These are phyloP conservation scores for Fusarium kyushuense DNA, from an alignment of 2,329 filamentous ascomycete species.

Conservation along the genomic window DNA sequence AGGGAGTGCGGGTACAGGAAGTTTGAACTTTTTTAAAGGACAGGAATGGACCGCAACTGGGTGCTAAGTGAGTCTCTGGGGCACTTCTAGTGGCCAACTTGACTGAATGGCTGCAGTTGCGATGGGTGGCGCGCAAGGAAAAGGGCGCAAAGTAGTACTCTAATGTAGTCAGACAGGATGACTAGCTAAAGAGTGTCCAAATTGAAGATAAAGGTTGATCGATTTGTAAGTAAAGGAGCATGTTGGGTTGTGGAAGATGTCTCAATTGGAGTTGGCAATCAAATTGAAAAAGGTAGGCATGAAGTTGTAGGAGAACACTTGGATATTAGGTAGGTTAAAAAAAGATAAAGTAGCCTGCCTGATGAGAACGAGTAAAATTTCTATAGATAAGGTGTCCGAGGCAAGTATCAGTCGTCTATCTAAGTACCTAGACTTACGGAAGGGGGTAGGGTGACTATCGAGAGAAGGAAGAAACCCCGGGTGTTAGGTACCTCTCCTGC, in stretches of 20 bases:
- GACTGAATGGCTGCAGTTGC: background rate
- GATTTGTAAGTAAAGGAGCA: slow-evolving; percentile 23
- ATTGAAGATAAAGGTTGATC: slow-evolving; percentile 20
- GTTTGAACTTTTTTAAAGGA: slow-evolving; percentile 5
- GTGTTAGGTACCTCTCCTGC: slow-evolving; percentile 2
- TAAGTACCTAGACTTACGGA: slow-evolving; percentile 3
- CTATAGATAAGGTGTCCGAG: slow-evolving; percentile 13
- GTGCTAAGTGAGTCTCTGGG: slow-evolving; percentile 34
- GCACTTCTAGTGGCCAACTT: slow-evolving; percentile 26
- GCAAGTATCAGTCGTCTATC: background rate
- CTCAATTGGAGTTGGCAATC: slow-evolving; percentile 1
- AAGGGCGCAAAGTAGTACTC: slow-evolving; percentile 15
- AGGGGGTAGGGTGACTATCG: slow-evolving; percentile 6
- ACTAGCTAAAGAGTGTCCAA: slow-evolving; percentile 30
- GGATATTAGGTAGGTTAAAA: background rate
- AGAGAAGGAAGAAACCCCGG: slow-evolving; percentile 15
- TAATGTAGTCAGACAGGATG: slow-evolving; percentile 18
- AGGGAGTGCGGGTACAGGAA: slow-evolving; percentile 11
- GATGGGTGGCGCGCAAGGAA: slow-evolving; percentile 10
- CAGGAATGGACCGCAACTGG: slow-evolving; percentile 11
- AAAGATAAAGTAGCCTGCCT: background rate
- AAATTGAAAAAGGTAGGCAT: slow-evolving; percentile 11
- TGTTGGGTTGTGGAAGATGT: slow-evolving; percentile 11
- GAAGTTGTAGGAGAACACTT: slow-evolving; percentile 3
- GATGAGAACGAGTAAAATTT: slow-evolving; percentile 4